Base-by-base conservation (phyloP, 805 yeast genomes). In the Wickerhamomyces ciferrii region DNA sequence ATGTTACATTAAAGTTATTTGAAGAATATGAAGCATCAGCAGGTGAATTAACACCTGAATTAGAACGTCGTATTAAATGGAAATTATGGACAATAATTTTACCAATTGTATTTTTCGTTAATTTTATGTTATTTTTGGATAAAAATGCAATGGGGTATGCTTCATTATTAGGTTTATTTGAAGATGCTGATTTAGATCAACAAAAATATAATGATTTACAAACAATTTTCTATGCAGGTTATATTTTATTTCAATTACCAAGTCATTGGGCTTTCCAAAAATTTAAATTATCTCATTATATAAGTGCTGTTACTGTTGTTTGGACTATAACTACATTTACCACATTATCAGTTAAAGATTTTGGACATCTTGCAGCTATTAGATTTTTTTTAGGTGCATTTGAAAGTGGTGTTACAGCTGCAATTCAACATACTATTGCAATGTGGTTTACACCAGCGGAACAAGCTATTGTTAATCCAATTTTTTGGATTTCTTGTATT, bases 401-500 rank as follows among this genome's bases (percentile, higher is more conserved):
- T 41, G 55, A 53, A 27, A 32, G 48, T 31, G 62, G 62, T 42
- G 66, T 66, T 15, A 51, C 63, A 25, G 71, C 75, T 13, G 58
- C 63, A 23, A 48, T 72, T 31, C 65, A 67, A 29, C 66, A 65
- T 40, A 70, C 76, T 1, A 55, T 71, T 54, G 69, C 67, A 5
- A 70, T 70, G 62, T 75, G 73, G 51, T 65, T 70, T 42, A 72
- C 74, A 8, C 62, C 66, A 15, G 52, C 61, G 14, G 65, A 66
- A 37, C 67, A 74, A 47, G 78, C 75, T 11, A 55, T 70, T 18
- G 66, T 71, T 10, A 73, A 72, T 43, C 78, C 78, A 17, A 46
- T 74, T 8, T 74, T 78, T 50, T 74, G 70, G 52, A 61, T 68
- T 9, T 59, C 71, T 19, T 69, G 75, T 57, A 54, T 70, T 49